Base-by-base conservation (phyloP, 192 early-diverging fungal species). In the Chytriomyces sp. region DNA sequence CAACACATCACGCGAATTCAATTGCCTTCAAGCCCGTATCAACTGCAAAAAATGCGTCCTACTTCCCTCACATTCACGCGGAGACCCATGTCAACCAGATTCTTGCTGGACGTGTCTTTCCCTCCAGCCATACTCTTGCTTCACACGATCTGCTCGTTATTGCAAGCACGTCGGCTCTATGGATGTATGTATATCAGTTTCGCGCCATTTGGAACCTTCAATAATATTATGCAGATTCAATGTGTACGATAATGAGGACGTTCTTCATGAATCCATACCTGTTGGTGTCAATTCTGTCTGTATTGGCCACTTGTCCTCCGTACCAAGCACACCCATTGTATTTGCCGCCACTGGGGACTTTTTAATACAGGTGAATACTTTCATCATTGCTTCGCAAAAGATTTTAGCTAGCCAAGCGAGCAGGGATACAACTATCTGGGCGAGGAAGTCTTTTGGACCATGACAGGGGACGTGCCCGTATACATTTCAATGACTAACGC, bases 381-480 rank as follows among this genome's bases (percentile, higher is more conserved):
- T 37, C 38, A 7, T 14, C 38, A 32, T 31, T 37, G 28, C 26
- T 37, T 19, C 31, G 2, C 14, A 62, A 62, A 28, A 37, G 10
- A 38, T 22, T 49, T 49, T 49, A n/a, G 1, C 7, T 2, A 22
- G 1, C 44, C 44, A 49, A 49, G n/a, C n/a, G n/a, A n/a, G n/a
- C 26, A 57, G 49, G 66, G 66, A 19, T 68, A 68, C 53, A 56
- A 68, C 34, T 68, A 56, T 53, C 53, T 56, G 36, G 66, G 66
- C 19, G 66, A 68, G 34, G 66, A 68, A 68, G 34, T 68, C 8
- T 68, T 68, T 34, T 68, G 66, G 66, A 68, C 54, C 6, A 68
- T 68, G 52, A 68, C 66, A 22, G 66, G 66, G 40, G 66, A 68
- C 28, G 22, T 68, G 7, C 66, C 66, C 7, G n/a, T 68, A 7